These are phyloP conservation scores for Glonium stellatum DNA, from an alignment of 495 filamentous ascomycete genomes.

Conservation along the genomic window DNA sequence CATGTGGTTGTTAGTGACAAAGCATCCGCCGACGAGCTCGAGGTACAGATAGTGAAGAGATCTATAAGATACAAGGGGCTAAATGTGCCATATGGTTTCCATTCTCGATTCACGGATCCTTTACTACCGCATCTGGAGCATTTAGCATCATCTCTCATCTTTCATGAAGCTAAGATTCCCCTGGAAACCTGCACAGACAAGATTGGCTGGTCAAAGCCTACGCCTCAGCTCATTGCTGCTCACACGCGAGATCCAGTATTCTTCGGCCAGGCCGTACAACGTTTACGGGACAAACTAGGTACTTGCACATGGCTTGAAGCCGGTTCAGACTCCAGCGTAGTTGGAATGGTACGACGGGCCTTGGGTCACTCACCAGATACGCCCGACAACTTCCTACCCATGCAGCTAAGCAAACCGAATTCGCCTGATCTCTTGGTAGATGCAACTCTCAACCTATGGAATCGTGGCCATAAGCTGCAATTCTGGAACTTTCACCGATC, in stretches of 20 bases:
- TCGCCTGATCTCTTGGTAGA: too few species aligned
- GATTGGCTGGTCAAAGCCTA: background rate
- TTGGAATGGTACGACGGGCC: too few species aligned
- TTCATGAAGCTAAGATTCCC: background rate
- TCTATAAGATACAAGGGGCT: background rate
- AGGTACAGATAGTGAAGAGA: background rate
- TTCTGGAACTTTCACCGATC: too few species aligned
- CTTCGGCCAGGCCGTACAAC: background rate
- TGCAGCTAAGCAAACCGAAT: too few species aligned
- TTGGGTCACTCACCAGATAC: too few species aligned
- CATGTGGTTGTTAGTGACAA: constrained; percentile 9
- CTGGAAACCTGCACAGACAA: background rate
- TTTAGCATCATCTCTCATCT: background rate
- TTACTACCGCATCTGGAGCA: background rate
- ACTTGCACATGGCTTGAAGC: background rate
- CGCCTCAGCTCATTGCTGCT: background rate
- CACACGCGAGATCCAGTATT: background rate
- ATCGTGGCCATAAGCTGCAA: too few species aligned
- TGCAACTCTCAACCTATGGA: too few species aligned
- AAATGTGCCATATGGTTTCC: constrained; percentile 8
- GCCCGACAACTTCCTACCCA: too few species aligned
- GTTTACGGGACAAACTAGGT: background rate
- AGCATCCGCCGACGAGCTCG: background rate
- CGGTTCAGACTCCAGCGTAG: too few species aligned
- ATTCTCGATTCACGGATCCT: constrained; percentile 5